Conservation (phyloP, 2,329 filamentous ascomycete species). For the Cordyceps tenuipes region DNA sequence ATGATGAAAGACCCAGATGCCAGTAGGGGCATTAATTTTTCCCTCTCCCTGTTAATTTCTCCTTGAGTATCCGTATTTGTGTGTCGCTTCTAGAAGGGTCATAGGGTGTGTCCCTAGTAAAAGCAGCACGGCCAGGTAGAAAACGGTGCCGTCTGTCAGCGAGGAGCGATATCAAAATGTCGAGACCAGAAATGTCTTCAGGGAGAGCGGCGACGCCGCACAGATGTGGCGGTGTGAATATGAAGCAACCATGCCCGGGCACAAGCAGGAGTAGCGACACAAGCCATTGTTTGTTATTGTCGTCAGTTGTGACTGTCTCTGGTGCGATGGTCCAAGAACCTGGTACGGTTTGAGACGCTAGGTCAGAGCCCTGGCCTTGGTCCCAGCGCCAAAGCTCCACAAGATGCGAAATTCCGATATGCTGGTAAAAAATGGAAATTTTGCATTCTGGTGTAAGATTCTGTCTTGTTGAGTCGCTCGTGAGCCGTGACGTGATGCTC, state of each 20-base stretch:
- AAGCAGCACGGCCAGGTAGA: not conserved
- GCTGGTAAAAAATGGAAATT: not conserved
- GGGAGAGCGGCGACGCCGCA: not conserved
- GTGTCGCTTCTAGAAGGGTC: not conserved
- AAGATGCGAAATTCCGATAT: slow-evolving; percentile 2
- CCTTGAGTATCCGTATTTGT: not conserved
- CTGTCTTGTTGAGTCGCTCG: not conserved
- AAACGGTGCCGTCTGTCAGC: not conserved
- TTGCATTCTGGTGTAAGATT: not conserved
- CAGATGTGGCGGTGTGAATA: slow-evolving; percentile 7
- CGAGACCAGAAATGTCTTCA: not conserved
- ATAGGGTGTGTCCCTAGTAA: not conserved
- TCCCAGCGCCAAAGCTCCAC: slow-evolving; percentile 3
- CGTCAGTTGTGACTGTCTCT: not conserved
- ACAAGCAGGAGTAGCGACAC: not conserved
- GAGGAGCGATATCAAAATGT: not conserved
- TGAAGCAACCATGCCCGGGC: not conserved
- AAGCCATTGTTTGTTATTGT: slow-evolving; percentile 9
- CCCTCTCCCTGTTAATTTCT: not conserved
- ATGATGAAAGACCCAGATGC: not conserved
- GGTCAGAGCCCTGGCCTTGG: slow-evolving; percentile 9
- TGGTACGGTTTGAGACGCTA: slow-evolving; percentile 6
- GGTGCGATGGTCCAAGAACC: slow-evolving; percentile 1
- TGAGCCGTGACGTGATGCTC: no score
- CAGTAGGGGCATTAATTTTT: not conserved